Percentiles rank a stretch among this genome's conserved stretches.
Conservation (phyloP, 306 rosid genomes). For the Quercus dentata region DNA sequence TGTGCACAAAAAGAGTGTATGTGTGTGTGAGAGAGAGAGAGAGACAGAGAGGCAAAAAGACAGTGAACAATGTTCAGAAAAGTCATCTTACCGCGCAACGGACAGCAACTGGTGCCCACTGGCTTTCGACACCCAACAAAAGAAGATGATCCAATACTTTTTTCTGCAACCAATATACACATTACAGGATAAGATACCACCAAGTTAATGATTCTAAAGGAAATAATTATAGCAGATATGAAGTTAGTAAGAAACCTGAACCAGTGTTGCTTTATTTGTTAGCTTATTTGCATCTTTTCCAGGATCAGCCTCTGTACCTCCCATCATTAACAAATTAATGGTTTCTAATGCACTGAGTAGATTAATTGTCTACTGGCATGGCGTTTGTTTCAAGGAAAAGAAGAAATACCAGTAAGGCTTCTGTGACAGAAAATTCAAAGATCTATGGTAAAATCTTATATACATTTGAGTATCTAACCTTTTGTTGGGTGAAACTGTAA, state of each 20-base stretch:
- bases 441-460: conserved; percentile 18
- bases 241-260: conserved; percentile 60
- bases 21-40: not conserved
- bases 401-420: conserved; percentile 45
- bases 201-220: conserved; percentile 14
- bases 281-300: conserved; percentile 75
- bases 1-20: not conserved
- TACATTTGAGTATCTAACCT: conserved; percentile 63
- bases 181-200: conserved; percentile 29
- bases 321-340: conserved; percentile 62
- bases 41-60: not conserved
- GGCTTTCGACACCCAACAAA: conserved; percentile 87
- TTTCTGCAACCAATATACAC: conserved; percentile 52
- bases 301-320: conserved; percentile 70
- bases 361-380: conserved; percentile 96
- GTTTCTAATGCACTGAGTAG: conserved; percentile 84
- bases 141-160: conserved; percentile 76
- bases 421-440: conserved; percentile 14
- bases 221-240: conserved; percentile 12
- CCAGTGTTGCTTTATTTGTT: conserved; percentile 68
- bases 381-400: conserved; percentile 37
- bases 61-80: not conserved
- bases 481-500: conserved; percentile 82
- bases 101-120: conserved; percentile 86
- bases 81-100: conserved; percentile 66